A percentile compares a stretch with the other conserved stretches of the same genome.
phyloP scores from a whole-genome alignment of 2,329 filamentous ascomycete genomes.

The Fusarium euwallaceae region DNA sequence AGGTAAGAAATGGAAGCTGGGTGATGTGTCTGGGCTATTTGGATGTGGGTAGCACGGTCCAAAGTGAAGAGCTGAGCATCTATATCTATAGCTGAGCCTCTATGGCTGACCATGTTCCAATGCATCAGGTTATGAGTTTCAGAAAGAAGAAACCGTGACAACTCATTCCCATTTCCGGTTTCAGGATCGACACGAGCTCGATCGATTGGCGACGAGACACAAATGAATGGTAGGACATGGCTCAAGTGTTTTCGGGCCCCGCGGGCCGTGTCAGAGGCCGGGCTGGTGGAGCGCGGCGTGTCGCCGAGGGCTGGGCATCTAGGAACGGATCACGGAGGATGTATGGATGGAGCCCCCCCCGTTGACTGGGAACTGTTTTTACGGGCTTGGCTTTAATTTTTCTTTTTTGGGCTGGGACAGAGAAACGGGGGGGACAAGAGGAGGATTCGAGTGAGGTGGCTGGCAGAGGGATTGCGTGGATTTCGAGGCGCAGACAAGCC shows the following conservation, averaged over 20 bases:
- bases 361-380: neutral
- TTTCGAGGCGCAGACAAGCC: slow-evolving; percentile 33
- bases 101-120: neutral
- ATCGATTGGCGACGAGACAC: slow-evolving; percentile 6
- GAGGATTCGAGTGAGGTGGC: slow-evolving; percentile 2
- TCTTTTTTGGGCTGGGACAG: neutral
- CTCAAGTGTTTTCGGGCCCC: neutral
- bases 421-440: neutral
- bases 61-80: neutral
- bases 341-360: neutral
- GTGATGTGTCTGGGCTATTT: neutral
- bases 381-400: neutral
- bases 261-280: neutral
- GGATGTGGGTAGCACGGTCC: neutral
- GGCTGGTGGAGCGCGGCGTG: neutral
- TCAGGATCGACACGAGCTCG: neutral
- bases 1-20: neutral
- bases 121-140: neutral
- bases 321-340: neutral
- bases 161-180: neutral
- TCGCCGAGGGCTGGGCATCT: neutral
- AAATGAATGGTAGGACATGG: neutral
- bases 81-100: neutral
- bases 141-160: neutral
- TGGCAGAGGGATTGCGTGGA: slow-evolving; percentile 29